Evolutionary conservation across 179 eudicot genomes (phyloP), one percentile per base, ranked within the genome.

Genomic region (Amaranthus tricolor): DNA sequence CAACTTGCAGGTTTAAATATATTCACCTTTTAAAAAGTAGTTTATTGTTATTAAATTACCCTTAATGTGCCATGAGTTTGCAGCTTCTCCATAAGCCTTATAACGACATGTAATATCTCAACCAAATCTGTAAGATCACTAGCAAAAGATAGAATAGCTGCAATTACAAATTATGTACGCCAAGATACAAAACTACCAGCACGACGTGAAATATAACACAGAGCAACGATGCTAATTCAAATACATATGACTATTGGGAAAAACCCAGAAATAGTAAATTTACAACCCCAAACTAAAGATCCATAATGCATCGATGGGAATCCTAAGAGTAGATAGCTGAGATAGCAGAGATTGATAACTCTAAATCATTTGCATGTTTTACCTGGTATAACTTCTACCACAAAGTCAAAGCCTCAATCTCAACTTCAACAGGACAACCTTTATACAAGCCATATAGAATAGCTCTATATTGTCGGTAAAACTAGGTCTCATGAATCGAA

Each of bases 111-210:
- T 72, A 90, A 74, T 62, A 79, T 87, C 84, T 96, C 99, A 76
- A 93, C 88, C 84, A 96, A 80, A 82, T 93, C 90, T 57, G 94
- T 89, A 82, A 96, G 94, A 86, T 96, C 91, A 87, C 99, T 96
- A 82, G 78, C 17, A 72, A 61, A 78, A 76, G 51, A 75, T 14
- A 76, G 66, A 60, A 68, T 47, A 55, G 24, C 63, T 79, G 61
- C 69, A 82, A 69, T 74, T 54, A 75, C 21, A 76, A 79, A 48
- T 63, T 21, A 57, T 71, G 45, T 66, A 44, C 59, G 13, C 57
- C 55, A 68, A 53, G 12, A 64, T 71, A 12, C 14, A 16, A 44
- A 70, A 73, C n/a, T 20, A 73, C 0, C 61, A 17, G 48, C 12
- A 66, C 16, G 55, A 31, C 0, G 13, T 45, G 14, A 54, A 66